Percentiles rank a stretch among this genome's conserved stretches.
phyloP scores from a whole-genome alignment of 2,329 filamentous ascomycete genomes.

The Harringtonia lauricola region DNA sequence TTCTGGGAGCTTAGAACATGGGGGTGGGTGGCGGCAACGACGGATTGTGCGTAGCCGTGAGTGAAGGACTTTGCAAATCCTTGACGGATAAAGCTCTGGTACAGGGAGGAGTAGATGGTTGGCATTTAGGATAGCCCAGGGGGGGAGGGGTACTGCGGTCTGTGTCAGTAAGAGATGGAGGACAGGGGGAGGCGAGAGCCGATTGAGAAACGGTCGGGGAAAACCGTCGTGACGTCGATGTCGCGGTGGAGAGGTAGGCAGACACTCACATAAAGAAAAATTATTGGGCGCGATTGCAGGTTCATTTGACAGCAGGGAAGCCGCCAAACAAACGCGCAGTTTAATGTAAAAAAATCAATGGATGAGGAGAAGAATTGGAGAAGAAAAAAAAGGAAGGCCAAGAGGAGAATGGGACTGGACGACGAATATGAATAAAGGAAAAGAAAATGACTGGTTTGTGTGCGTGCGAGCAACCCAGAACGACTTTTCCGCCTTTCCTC shows the following conservation, averaged over 20 bases:
- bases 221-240: too few species aligned
- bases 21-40: slow-evolving; percentile 84
- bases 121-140: slow-evolving; percentile 81
- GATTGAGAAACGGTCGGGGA: too few species aligned
- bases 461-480: background rate
- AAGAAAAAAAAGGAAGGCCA: background rate
- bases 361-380: background rate
- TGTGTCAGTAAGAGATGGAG: slow-evolving; percentile 11
- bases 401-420: background rate
- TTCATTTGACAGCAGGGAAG: slow-evolving; percentile 89
- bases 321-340: slow-evolving; percentile 89
- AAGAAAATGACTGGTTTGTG: background rate
- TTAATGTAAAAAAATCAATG: slow-evolving; percentile 8
- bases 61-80: slow-evolving; percentile 94
- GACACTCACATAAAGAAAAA: slow-evolving; percentile 51
- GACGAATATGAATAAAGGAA: background rate
- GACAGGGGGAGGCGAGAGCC: too few species aligned
- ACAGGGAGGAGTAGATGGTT: slow-evolving; percentile 56
- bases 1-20: slow-evolving; percentile 66
- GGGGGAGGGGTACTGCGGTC: slow-evolving; percentile 39
- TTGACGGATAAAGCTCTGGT: slow-evolving; percentile 84
- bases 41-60: slow-evolving; percentile 95
- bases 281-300: slow-evolving; percentile 64
- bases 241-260: background rate
- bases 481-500: background rate